These are phyloP conservation scores for Ustilago sp. DNA, from an alignment of 1,284 basidiomycete species.

Conservation along the genomic window DNA sequence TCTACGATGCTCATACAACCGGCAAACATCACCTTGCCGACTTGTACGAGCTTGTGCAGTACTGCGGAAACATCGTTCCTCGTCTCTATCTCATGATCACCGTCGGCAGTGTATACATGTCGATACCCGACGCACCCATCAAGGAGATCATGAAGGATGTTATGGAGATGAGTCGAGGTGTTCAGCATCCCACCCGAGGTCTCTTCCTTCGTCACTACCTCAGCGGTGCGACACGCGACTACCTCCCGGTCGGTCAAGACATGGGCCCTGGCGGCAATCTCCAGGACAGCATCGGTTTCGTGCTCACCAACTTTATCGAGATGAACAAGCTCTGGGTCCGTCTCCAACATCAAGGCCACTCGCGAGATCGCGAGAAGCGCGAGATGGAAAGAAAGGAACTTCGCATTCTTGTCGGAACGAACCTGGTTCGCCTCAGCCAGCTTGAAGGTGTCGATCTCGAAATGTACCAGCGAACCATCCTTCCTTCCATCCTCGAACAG, in stretches of 20 bases:
- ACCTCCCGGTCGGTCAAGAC: constrained; percentile 63
- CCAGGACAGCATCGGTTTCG: constrained; percentile 67
- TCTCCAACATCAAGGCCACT: constrained; percentile 69
- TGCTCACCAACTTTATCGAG: constrained; percentile 69
- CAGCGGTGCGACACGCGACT: constrained; percentile 67
- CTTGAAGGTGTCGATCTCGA: constrained; percentile 68
- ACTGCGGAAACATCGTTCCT: constrained; percentile 69
- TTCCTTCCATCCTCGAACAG: constrained; percentile 68
- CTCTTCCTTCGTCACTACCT: constrained; percentile 69
- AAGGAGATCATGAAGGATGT: constrained; percentile 70
- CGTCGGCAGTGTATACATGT: constrained; percentile 69
- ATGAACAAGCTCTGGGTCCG: constrained; percentile 70
- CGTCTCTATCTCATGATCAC: constrained; percentile 70
- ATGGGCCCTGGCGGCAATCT: constrained; percentile 65
- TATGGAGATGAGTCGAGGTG: constrained; percentile 69
- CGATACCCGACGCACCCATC: constrained; percentile 68
- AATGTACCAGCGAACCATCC: constrained; percentile 64
- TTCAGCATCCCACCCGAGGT: constrained; percentile 69
- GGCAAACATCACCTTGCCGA: constrained; percentile 68
- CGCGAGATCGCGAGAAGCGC: constrained; percentile 67
- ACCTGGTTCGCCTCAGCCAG: constrained; percentile 69
- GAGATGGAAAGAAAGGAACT: constrained; percentile 68
- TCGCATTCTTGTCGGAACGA: constrained; percentile 68
- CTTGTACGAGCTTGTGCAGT: constrained; percentile 69
- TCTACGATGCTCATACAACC: constrained; percentile 66